Evolutionary conservation across 2,329 filamentous ascomycete genomes (phyloP).

Genomic region (Colletotrichum coccodes): DNA sequence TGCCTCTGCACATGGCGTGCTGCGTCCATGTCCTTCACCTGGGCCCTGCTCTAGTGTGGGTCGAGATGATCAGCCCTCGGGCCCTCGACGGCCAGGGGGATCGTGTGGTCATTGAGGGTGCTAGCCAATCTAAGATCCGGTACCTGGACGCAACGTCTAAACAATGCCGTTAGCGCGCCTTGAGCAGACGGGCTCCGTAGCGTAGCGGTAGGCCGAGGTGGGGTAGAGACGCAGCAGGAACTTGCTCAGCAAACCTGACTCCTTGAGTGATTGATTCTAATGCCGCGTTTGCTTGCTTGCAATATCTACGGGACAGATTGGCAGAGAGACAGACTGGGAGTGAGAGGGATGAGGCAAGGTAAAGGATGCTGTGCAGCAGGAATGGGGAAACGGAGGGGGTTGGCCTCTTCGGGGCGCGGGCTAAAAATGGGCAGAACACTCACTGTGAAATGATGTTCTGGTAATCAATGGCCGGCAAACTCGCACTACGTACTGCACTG

Average conservation of each 20-base stretch:
- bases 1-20: conserved; percentile 1
- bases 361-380: neutral
- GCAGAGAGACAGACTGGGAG: neutral
- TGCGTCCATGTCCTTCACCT: neutral
- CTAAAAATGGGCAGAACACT: conserved; percentile 16
- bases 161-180: neutral
- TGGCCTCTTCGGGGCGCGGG: neutral
- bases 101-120: neutral
- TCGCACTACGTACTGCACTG: neutral
- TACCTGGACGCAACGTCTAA: neutral
- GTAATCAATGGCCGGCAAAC: neutral
- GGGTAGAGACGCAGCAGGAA: neutral
- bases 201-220: neutral
- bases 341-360: neutral
- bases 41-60: neutral
- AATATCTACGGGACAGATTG: neutral
- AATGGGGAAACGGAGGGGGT: neutral
- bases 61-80: neutral
- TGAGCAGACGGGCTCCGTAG: neutral
- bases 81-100: neutral
- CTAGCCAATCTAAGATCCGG: conserved; percentile 1
- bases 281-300: neutral
- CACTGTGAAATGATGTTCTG: neutral
- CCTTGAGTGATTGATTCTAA: neutral
- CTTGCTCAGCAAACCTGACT: too few relatives aligned